Base-by-base conservation (phyloP, 2,329 filamentous ascomycete species). In the Arthrobotrys pseudoclavata region DNA sequence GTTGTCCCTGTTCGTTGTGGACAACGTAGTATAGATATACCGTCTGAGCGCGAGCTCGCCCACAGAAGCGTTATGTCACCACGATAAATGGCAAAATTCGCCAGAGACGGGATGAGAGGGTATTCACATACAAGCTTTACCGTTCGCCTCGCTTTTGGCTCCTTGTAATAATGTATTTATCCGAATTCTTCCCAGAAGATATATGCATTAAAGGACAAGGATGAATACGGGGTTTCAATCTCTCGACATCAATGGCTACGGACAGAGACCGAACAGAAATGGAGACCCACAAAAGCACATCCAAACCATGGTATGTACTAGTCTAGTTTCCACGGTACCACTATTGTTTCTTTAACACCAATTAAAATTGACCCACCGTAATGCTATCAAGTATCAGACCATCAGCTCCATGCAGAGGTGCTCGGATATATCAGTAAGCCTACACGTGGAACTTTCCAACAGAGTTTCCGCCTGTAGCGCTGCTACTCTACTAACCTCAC, bases 11-110 rank as follows among this genome's bases (percentile, higher is more conserved):
- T 15, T 15, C 10, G 13, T 20, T 45, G n/a, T 18, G 20, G n/a
- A n/a, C 15, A 45, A 18, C n/a, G 6, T 20, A n/a, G 42, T 20
- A 45, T 45, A n/a, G 18, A 45, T 18, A 4, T n/a, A 45, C n/a
- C 10, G n/a, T 18, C 40, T 42, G 13, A 18, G 40, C 15, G 42
- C 4, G n/a, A 45, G 42, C 42, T 45, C 42, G 18, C n/a, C 10
- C n/a, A 22, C 20, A 48, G 45, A 48, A 42, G 37, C 37, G 37
- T 42, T 12, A 45, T n/a, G 18, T 12, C n/a, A 45, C 15, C n/a
- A 45, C 42, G 42, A 45, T 45, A 45, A 45, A n/a, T 53, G 52
- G 52, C 15, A 37, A 57, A 57, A 57, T 57, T 57, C 52, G n/a
- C 29, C 26, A 57, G 15, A 34, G 52, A 34, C 52, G 52, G 29